Percentiles rank a stretch among this genome's conserved stretches.
phyloP scores from a whole-genome alignment of 768 basidiomycete species.

The Mrakia frigida region DNA sequence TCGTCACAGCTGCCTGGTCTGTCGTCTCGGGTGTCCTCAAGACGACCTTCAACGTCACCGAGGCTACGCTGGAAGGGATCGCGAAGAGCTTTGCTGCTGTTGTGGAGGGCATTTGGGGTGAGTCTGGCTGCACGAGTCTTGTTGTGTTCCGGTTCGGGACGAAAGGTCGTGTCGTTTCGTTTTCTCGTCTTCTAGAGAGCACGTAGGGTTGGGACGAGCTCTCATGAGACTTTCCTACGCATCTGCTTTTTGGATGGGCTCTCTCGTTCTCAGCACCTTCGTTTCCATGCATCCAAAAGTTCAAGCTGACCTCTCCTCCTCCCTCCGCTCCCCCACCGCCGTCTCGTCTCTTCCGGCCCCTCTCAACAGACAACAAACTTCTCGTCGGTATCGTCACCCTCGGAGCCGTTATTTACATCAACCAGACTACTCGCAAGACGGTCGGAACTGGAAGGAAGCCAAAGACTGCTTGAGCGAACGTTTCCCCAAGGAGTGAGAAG shows the following conservation, averaged over 20 bases:
- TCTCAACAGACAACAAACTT: conserved; percentile 18
- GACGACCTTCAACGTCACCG: conserved; percentile 24
- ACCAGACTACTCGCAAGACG: background rate
- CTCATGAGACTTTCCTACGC: too few relatives aligned
- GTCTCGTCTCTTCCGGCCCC: background rate
- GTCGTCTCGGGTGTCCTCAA: conserved; percentile 9
- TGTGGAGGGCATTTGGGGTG: conserved; percentile 16
- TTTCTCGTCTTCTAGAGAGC: background rate
- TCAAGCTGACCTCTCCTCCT: background rate
- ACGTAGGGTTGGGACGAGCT: too few relatives aligned
- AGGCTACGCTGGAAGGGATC: conserved; percentile 22
- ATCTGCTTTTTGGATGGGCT: background rate
- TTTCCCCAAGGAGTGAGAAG: too few relatives aligned
- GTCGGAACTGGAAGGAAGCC: conserved; percentile 9
- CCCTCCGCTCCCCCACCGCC: background rate
- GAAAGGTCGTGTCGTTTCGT: background rate
- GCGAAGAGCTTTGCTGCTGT: conserved; percentile 18
- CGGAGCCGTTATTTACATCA: conserved; percentile 4
- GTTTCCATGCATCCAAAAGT: too few relatives aligned
- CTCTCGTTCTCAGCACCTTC: too few relatives aligned
- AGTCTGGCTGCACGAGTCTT: background rate
- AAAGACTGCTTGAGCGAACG: background rate
- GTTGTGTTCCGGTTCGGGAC: too few relatives aligned
- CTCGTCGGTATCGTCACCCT: conserved; percentile 8
- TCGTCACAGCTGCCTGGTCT: background rate